A percentile compares a stretch with the other conserved stretches of the same genome.
Evolutionary conservation across 306 rosid genomes (phyloP).

Genomic region (Prunus mira): DNA sequence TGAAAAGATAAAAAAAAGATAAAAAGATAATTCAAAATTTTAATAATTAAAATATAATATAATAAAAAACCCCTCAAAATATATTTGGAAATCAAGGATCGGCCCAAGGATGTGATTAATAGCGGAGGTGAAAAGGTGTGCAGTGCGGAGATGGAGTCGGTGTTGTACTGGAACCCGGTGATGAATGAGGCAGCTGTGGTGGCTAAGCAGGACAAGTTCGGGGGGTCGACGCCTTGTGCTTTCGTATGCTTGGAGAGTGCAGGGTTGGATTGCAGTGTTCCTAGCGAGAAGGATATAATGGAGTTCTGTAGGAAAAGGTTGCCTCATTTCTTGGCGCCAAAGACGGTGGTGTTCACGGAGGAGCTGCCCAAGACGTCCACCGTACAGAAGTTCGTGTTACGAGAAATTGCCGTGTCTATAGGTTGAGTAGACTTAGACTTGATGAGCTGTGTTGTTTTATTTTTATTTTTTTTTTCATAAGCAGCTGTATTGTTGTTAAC

Average conservation of each 20-base stretch:
- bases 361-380: constrained; percentile 24
- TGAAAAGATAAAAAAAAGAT: too few relatives aligned
- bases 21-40: too few relatives aligned
- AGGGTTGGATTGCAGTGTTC: not conserved
- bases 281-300: constrained; percentile 16
- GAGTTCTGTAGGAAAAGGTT: constrained; percentile 15
- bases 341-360: constrained; percentile 21
- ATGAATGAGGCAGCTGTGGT: constrained; percentile 18
- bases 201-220: constrained; percentile 5
- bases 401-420: constrained; percentile 10
- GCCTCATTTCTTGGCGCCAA: constrained; percentile 21
- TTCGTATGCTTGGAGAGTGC: constrained; percentile 22
- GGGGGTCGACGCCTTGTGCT: constrained; percentile 25
- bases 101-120: constrained; percentile 18
- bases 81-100: constrained; percentile 19
- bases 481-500: too few relatives aligned
- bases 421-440: not conserved
- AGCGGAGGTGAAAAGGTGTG: constrained; percentile 22
- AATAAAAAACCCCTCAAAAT: too few relatives aligned
- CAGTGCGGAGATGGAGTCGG: constrained; percentile 12
- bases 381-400: constrained; percentile 4
- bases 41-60: too few relatives aligned
- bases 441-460: too few relatives aligned
- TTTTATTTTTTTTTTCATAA: too few relatives aligned
- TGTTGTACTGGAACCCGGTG: constrained; percentile 6